Conservation (phyloP, 164 flowering plant genomes). For the Tetrastigma voinierianum region DNA sequence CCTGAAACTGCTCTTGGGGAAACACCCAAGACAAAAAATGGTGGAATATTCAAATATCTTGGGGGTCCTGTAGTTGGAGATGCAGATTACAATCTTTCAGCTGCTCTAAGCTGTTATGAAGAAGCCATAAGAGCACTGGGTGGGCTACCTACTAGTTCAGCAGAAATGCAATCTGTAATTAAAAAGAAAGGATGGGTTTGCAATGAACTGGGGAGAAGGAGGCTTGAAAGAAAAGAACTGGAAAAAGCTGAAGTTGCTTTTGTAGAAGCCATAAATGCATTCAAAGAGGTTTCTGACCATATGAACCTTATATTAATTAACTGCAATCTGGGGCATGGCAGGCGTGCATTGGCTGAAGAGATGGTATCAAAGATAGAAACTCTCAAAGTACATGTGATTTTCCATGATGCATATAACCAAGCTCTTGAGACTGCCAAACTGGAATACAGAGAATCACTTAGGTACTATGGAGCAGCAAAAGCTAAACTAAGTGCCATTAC, state of each 20-base stretch:
- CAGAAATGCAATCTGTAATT: constrained; percentile 54
- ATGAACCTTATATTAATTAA: constrained; percentile 76
- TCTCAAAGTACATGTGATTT: constrained; percentile 38
- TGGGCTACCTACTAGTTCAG: constrained; percentile 44
- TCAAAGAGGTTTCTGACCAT: constrained; percentile 72
- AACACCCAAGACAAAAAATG: constrained; percentile 41
- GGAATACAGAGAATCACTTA: constrained; percentile 70
- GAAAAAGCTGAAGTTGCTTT: constrained; percentile 78
- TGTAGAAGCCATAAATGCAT: constrained; percentile 79
- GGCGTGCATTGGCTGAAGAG: constrained; percentile 89
- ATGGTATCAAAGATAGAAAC: constrained; percentile 60
- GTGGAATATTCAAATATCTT: constrained; percentile 85
- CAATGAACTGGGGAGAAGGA: constrained; percentile 84
- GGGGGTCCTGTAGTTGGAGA: constrained; percentile 47
- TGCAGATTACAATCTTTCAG: constrained; percentile 52
- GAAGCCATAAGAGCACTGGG: constrained; percentile 64
- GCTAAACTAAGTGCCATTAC: constrained; percentile 40
- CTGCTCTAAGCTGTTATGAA: constrained; percentile 69
- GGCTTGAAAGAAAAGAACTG: constrained; percentile 63
- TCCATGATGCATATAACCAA: constrained; percentile 52
- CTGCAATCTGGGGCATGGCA: constrained; percentile 91
- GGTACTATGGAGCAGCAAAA: constrained; percentile 79
- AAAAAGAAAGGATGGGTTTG: constrained; percentile 96
- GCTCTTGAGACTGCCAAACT: constrained; percentile 67
- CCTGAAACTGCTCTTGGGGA: constrained; percentile 23